phyloP scores from a whole-genome alignment of 352 stramenopile genomes.

The Pythium aristosporum region DNA sequence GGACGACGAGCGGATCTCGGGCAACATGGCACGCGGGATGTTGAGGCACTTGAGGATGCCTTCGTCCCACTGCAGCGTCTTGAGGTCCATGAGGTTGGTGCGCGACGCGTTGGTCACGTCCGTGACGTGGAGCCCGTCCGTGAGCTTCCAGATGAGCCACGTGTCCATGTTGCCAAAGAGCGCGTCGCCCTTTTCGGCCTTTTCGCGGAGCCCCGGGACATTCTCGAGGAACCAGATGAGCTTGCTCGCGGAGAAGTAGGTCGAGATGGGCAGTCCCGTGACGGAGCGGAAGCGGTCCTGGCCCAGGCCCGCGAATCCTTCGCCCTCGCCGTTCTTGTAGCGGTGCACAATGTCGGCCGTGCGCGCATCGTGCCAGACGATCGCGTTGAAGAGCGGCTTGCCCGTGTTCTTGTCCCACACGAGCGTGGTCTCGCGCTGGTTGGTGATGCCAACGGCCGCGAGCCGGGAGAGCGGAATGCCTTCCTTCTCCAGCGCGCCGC shows the following conservation, averaged over 20 bases:
- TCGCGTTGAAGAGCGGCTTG: conserved; percentile 96
- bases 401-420: conserved; percentile 96
- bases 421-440: conserved; percentile 98
- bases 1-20: conserved; percentile 91
- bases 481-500: conserved; percentile 65
- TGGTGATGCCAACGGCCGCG: conserved; percentile 97
- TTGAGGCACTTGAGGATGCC: conserved; percentile 81
- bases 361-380: conserved; percentile 98
- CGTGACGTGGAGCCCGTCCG: conserved; percentile 87
- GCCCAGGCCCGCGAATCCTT: conserved; percentile 51
- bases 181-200: conserved; percentile 83
- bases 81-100: conserved; percentile 94
- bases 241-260: conserved; percentile 98
- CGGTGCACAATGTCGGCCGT: conserved; percentile 90
- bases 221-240: conserved; percentile 98
- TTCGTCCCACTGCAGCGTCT: conserved; percentile 92
- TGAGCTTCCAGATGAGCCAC: conserved; percentile 97
- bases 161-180: conserved; percentile 99
- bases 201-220: conserved; percentile 82
- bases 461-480: conserved; percentile 74
- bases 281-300: conserved; percentile 66
- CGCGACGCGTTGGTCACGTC: conserved; percentile 98
- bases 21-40: conserved; percentile 87
- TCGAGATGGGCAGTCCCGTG: conserved; percentile 95
- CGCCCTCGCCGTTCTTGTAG: conserved; percentile 62